A percentile compares a stretch with the other conserved stretches of the same genome.
These are phyloP conservation scores for Suillus weaverae DNA, from an alignment of 768 basidiomycete genomes.

Conservation along the genomic window DNA sequence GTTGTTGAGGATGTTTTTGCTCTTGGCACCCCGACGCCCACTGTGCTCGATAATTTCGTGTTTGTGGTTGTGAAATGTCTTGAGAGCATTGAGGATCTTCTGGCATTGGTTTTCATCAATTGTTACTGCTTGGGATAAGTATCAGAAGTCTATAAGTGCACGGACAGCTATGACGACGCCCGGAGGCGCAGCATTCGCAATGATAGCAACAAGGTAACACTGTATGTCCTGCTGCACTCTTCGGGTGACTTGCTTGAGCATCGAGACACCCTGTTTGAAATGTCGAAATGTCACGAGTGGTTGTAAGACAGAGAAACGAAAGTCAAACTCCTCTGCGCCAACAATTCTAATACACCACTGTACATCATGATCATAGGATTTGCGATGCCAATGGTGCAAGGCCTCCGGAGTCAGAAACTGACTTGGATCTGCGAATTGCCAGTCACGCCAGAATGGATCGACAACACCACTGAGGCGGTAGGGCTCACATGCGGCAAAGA, in stretches of 20 bases:
- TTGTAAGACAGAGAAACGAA: constrained; percentile 35
- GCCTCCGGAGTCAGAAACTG: constrained; percentile 37
- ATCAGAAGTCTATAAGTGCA: constrained; percentile 26
- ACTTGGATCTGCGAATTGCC: constrained; percentile 33
- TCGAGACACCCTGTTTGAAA: constrained; percentile 40
- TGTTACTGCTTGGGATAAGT: constrained; percentile 32
- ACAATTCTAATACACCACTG: constrained; percentile 39
- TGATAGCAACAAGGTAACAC: constrained; percentile 31
- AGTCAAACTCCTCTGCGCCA: constrained; percentile 26
- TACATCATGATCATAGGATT: constrained; percentile 39
- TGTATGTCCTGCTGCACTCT: constrained; percentile 39
- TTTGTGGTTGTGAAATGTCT: constrained; percentile 37
- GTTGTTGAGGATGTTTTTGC: constrained; percentile 26
- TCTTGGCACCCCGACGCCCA: constrained; percentile 25
- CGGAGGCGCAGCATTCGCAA: constrained; percentile 32
- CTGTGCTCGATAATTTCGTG: constrained; percentile 33
- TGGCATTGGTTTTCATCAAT: constrained; percentile 23
- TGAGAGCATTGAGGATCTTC: constrained; percentile 23
- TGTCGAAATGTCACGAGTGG: constrained; percentile 35
- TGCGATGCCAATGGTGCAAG: constrained; percentile 39
- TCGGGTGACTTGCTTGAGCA: constrained; percentile 42
- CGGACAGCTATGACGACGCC: constrained; percentile 34
- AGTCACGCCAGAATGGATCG: constrained; percentile 39
- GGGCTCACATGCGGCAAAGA: too few species aligned
- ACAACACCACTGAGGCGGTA: constrained; percentile 6